Conservation (phyloP, 192 early-diverging fungal genomes). For the Podila epigama region DNA sequence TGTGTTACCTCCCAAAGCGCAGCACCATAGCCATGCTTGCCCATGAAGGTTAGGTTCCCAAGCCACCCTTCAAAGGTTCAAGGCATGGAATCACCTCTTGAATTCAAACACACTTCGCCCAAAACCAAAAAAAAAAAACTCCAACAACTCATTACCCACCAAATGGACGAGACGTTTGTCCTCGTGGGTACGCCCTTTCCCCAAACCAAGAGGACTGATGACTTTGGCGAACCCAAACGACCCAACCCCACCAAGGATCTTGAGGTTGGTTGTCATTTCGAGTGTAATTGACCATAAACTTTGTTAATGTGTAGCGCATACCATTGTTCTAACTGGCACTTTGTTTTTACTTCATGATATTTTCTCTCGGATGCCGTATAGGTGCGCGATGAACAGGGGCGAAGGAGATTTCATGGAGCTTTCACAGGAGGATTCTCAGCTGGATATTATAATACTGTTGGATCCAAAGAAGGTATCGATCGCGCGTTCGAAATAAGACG, state of each 20-base stretch:
- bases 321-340: neutral
- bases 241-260: constrained; percentile 27
- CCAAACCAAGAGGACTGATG: constrained; percentile 17
- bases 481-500: too few relatives aligned
- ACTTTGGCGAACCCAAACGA: constrained; percentile 15
- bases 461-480: constrained; percentile 90
- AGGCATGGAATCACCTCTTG: too few relatives aligned
- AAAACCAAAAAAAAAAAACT: neutral
- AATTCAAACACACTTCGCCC: too few relatives aligned
- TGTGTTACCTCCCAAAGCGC: too few relatives aligned
- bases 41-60: too few relatives aligned
- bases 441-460: constrained; percentile 94
- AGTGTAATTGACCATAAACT: too few relatives aligned
- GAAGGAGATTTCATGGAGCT: constrained; percentile 87
- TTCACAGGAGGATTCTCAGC: constrained; percentile 96
- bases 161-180: constrained; percentile 20
- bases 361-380: too few relatives aligned
- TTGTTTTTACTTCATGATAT: neutral
- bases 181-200: constrained; percentile 34
- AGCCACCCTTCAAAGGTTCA: too few relatives aligned
- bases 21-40: too few relatives aligned
- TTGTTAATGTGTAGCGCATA: neutral
- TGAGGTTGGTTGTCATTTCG: constrained; percentile 13
- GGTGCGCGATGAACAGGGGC: constrained; percentile 72
- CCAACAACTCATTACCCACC: neutral